phyloP scores from a whole-genome alignment of 23 red algal genomes.

The Gracilaria domingensis region DNA sequence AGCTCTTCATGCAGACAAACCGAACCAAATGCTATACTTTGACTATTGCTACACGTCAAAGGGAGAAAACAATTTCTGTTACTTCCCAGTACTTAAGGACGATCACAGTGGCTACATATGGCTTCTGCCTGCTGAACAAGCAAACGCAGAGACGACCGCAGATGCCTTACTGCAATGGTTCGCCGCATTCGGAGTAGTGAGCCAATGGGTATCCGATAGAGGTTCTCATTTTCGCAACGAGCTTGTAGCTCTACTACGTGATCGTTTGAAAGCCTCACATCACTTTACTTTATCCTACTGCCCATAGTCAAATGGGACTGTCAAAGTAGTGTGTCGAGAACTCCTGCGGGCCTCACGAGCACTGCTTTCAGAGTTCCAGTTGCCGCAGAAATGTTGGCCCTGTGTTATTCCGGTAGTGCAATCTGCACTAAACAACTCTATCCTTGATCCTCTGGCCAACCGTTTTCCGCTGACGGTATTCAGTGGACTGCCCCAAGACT shows the following conservation, averaged over 20 bases:
- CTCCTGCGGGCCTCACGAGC: too few relatives aligned
- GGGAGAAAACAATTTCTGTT: background rate
- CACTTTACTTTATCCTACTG: too few relatives aligned
- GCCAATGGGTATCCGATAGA: background rate
- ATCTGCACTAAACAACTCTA: background rate
- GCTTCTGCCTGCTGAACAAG: background rate
- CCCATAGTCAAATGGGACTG: too few relatives aligned
- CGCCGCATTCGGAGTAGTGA: background rate
- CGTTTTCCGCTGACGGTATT: background rate
- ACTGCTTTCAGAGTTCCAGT: too few relatives aligned
- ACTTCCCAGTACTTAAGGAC: background rate
- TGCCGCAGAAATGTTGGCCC: background rate
- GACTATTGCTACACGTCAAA: background rate
- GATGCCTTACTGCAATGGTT: background rate
- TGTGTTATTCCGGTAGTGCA: background rate
- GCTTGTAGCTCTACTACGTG: background rate
- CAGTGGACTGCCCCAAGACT: background rate
- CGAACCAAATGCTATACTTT: background rate
- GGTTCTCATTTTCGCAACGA: background rate
- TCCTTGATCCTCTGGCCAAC: background rate
- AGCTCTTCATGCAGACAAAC: conserved; percentile 5
- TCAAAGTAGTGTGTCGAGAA: too few relatives aligned
- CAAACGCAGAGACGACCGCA: background rate
- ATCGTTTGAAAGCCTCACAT: background rate
- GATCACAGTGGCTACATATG: background rate